phyloP scores from a whole-genome alignment of 805 yeast genomes.

The Nakazawaea siamensis region DNA sequence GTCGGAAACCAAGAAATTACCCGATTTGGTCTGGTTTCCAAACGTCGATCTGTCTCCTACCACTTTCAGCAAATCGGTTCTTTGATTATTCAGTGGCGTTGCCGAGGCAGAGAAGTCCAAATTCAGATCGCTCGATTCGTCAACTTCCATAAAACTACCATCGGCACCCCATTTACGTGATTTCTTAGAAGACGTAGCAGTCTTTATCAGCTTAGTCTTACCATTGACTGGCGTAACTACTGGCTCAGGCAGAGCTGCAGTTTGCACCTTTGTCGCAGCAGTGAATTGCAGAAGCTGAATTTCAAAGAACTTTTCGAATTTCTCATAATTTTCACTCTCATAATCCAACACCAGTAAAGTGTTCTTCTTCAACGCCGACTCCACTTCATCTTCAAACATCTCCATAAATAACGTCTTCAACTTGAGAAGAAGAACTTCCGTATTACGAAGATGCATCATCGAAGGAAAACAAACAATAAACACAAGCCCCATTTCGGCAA shows the following conservation, averaged over 20 bases:
- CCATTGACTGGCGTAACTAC: background rate
- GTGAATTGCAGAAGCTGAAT: slow-evolving; percentile 25
- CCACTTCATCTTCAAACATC: slow-evolving; percentile 18
- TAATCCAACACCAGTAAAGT: slow-evolving; percentile 20
- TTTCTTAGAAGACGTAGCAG: slow-evolving; percentile 25
- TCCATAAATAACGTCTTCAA: slow-evolving; percentile 22
- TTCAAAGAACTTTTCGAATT: slow-evolving; percentile 29
- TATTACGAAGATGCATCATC: slow-evolving; percentile 23
- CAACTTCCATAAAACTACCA: slow-evolving; percentile 43
- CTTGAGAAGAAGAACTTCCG: slow-evolving; percentile 25
- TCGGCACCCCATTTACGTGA: slow-evolving; percentile 61
- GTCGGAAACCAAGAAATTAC: slow-evolving; percentile 61
- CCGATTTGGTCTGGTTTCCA: slow-evolving; percentile 36
- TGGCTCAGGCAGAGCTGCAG: background rate
- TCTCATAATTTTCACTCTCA: slow-evolving; percentile 22
- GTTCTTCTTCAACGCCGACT: slow-evolving; percentile 20
- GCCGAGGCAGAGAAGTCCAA: slow-evolving; percentile 49
- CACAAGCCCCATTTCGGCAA: slow-evolving; percentile 34
- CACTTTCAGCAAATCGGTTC: slow-evolving; percentile 19
- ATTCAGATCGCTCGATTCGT: slow-evolving; percentile 25
- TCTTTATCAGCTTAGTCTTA: slow-evolving; percentile 12
- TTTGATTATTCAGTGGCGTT: slow-evolving; percentile 13
- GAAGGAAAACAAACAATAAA: slow-evolving; percentile 35
- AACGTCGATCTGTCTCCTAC: slow-evolving; percentile 31
- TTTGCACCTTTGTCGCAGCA: slow-evolving; percentile 2